phyloP scores from a whole-genome alignment of 768 basidiomycete genomes.

The Russula abietina region DNA sequence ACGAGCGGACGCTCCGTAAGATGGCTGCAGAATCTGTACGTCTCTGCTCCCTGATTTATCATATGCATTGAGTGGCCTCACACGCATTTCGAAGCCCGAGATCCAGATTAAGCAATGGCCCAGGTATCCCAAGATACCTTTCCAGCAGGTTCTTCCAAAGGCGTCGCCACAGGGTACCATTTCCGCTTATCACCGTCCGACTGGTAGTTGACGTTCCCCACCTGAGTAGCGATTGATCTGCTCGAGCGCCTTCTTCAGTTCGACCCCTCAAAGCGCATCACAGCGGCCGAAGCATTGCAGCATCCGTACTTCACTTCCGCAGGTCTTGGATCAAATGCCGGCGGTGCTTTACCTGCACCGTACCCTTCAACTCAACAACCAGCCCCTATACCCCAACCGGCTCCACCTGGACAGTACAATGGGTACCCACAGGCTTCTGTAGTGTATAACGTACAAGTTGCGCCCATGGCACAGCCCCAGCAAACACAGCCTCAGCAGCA shows the following conservation, averaged over 20 bases:
- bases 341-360: constrained; percentile 34
- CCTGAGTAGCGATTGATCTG: constrained; percentile 68
- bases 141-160: constrained; percentile 76
- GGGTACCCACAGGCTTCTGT: constrained; percentile 58
- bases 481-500: constrained; percentile 23
- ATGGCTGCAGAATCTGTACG: constrained; percentile 86
- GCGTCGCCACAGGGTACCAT: constrained; percentile 74
- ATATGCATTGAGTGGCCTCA: constrained; percentile 1
- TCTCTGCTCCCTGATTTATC: constrained; percentile 9
- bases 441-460: constrained; percentile 22
- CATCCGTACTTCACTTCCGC: constrained; percentile 86
- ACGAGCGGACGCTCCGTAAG: constrained; percentile 79
- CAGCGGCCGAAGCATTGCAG: constrained; percentile 83
- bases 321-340: constrained; percentile 35
- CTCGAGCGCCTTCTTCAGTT: constrained; percentile 94
- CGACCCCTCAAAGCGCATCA: constrained; percentile 86
- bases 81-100: constrained; percentile 56
- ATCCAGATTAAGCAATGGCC: constrained; percentile 80
- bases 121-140: constrained; percentile 77
- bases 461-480: constrained; percentile 34
- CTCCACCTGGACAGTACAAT: constrained; percentile 41
- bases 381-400: constrained; percentile 30
- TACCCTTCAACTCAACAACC: constrained; percentile 55
- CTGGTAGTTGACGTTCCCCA: neutral
- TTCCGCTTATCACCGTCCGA: neutral